phyloP scores from a whole-genome alignment of 2,329 filamentous ascomycete species.

The Ascochyta fabae region DNA sequence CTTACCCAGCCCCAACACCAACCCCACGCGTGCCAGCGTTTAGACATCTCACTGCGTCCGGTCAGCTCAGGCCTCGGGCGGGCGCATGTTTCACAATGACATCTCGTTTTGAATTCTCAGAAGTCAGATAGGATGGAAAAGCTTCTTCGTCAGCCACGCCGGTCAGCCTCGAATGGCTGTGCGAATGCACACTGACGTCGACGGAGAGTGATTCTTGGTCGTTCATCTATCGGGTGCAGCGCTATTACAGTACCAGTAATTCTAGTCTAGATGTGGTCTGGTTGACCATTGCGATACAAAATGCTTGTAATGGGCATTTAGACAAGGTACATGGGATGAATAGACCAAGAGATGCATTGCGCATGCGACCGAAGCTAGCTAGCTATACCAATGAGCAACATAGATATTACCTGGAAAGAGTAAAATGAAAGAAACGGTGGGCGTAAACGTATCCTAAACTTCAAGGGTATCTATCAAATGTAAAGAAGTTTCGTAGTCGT shows the following conservation, averaged over 20 bases:
- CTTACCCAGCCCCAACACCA: not conserved
- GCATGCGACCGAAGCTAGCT: not conserved
- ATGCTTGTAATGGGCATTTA: not conserved
- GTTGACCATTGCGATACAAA: not conserved
- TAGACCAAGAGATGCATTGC: not conserved
- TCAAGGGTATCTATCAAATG: constrained; percentile 6
- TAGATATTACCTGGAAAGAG: not conserved
- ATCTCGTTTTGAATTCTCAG: not conserved
- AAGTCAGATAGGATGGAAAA: not conserved
- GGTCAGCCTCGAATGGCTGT: constrained; percentile 3
- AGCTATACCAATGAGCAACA: not conserved
- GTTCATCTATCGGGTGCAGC: too few relatives aligned
- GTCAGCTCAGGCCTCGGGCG: not conserved
- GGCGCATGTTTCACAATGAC: constrained; percentile 1
- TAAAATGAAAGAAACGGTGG: not conserved
- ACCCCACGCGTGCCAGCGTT: not conserved
- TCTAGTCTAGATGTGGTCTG: too few relatives aligned
- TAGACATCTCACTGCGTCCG: constrained; percentile 8
- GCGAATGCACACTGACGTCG: not conserved
- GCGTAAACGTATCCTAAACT: not conserved
- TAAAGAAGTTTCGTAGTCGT: constrained; percentile 2
- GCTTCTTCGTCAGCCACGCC: constrained; percentile 5
- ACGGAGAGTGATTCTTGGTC: not conserved
- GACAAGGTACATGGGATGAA: not conserved
- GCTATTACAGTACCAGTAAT: too few relatives aligned